A percentile compares a stretch with the other conserved stretches of the same genome.
Evolutionary conservation across 2,329 filamentous ascomycete genomes (phyloP).

Genomic region (Pezicula carpinea): DNA sequence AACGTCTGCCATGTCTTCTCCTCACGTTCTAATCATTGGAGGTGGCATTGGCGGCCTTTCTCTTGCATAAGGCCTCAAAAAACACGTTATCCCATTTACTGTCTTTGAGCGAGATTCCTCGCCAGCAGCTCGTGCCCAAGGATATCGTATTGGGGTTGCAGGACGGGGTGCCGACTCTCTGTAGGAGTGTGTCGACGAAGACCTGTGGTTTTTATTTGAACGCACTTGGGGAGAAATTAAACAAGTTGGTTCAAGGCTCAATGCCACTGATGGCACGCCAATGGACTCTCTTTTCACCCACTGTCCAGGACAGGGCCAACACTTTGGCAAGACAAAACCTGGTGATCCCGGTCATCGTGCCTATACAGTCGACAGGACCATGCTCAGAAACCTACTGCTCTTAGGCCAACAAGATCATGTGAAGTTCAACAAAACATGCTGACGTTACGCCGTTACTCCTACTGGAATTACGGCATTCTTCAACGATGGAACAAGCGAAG

Average conservation of each 20-base stretch:
- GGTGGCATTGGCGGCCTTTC: slow-evolving; percentile 27
- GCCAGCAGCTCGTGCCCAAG: slow-evolving; percentile 24
- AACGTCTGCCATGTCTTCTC: background rate
- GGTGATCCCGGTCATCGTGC: slow-evolving; percentile 8
- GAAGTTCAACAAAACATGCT: slow-evolving; percentile 28
- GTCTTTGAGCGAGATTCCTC: slow-evolving; percentile 49
- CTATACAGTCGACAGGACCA: slow-evolving; percentile 29
- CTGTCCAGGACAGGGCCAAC: slow-evolving; percentile 2
- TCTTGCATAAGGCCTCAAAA: slow-evolving; percentile 25
- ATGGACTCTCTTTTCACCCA: background rate
- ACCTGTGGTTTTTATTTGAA: slow-evolving; percentile 17
- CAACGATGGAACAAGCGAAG: slow-evolving; percentile 25
- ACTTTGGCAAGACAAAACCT: slow-evolving; percentile 4
- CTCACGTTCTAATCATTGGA: slow-evolving; percentile 25
- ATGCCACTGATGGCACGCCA: slow-evolving; percentile 9
- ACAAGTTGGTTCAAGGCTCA: slow-evolving; percentile 4
- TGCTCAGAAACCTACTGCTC: slow-evolving; percentile 30
- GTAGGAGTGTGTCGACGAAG: slow-evolving; percentile 6
- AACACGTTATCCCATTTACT: slow-evolving; percentile 38
- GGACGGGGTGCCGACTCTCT: slow-evolving; percentile 20
- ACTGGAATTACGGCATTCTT: slow-evolving; percentile 25
- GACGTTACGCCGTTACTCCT: slow-evolving; percentile 11
- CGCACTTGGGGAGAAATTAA: slow-evolving; percentile 14
- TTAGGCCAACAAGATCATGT: slow-evolving; percentile 26
- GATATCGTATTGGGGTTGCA: slow-evolving; percentile 32